Conservation (phyloP, 352 stramenopile genomes). For the Phytophthora sansomeana region DNA sequence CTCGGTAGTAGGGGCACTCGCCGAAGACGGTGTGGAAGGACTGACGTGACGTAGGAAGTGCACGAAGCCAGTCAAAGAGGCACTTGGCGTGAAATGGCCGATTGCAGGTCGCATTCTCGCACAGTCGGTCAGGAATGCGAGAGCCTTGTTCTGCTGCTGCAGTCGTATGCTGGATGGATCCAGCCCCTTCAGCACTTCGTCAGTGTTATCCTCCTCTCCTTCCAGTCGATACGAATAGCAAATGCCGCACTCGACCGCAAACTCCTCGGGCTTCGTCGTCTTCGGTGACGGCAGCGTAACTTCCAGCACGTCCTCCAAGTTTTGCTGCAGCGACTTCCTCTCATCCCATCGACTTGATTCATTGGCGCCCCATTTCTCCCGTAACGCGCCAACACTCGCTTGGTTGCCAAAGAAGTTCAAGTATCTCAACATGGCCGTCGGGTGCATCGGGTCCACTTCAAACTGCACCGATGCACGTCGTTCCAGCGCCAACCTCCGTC, state of each 20-base stretch:
- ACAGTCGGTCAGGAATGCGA: slow-evolving; percentile 83
- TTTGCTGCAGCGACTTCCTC: no score
- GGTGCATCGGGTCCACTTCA: no score
- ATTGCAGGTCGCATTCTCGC: slow-evolving; percentile 86
- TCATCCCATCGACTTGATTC: no score
- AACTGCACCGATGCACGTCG: no score
- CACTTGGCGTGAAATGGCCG: slow-evolving; percentile 90
- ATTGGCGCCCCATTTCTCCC: no score
- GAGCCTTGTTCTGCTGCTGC: slow-evolving; percentile 24
- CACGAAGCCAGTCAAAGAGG: slow-evolving; percentile 91
- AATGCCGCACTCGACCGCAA: slow-evolving; percentile 89
- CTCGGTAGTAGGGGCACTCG: slow-evolving; percentile 91
- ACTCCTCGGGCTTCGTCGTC: slow-evolving; percentile 62
- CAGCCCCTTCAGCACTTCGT: slow-evolving; percentile 2
- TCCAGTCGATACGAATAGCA: slow-evolving; percentile 89
- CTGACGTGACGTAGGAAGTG: slow-evolving; percentile 86
- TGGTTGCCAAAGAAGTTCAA: no score
- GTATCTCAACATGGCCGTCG: no score
- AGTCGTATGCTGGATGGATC: background rate
- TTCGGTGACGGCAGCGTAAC: no score
- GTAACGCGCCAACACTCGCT: no score
- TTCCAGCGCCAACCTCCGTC: no score
- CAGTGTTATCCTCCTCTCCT: slow-evolving; percentile 26
- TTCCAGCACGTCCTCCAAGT: no score
- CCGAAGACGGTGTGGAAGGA: slow-evolving; percentile 93